Percentiles rank a stretch among this genome's conserved stretches.
Conservation (phyloP, 805 yeast genomes). For the Kodamaea neixiangensis region DNA sequence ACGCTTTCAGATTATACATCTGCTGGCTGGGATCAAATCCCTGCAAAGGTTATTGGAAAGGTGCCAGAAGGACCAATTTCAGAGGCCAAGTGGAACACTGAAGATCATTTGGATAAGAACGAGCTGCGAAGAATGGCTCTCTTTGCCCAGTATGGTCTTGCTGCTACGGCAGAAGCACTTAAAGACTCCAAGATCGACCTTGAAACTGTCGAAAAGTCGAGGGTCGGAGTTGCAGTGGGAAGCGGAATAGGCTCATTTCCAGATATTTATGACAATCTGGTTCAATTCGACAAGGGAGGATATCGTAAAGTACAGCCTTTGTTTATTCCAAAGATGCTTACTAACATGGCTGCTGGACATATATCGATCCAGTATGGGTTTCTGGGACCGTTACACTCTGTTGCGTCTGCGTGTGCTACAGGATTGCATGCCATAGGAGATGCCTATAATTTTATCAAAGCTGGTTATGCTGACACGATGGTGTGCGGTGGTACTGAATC, state of each 20-base stretch:
- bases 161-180: conserved; percentile 77
- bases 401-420: conserved; percentile 95
- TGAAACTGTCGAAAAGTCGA: conserved; percentile 19
- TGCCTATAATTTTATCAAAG: conserved; percentile 75
- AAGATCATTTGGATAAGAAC: conserved; percentile 48
- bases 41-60: conserved; percentile 74
- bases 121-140: conserved; percentile 65
- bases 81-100: conserved; percentile 50
- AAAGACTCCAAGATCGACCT: conserved; percentile 56
- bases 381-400: conserved; percentile 85
- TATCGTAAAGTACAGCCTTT: conserved; percentile 79
- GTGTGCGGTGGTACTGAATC: conserved; percentile 95
- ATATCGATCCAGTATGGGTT: conserved; percentile 77
- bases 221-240: conserved; percentile 81
- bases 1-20: conserved; percentile 41
- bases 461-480: conserved; percentile 83
- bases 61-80: conserved; percentile 54
- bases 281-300: conserved; percentile 50
- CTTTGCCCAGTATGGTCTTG: conserved; percentile 77
- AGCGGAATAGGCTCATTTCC: conserved; percentile 89
- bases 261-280: conserved; percentile 66
- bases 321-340: conserved; percentile 78
- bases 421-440: conserved; percentile 95
- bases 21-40: conserved; percentile 53
- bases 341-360: conserved; percentile 95